phyloP scores from a whole-genome alignment of 2,329 filamentous ascomycete genomes.

The Apiospora phragmitis region DNA sequence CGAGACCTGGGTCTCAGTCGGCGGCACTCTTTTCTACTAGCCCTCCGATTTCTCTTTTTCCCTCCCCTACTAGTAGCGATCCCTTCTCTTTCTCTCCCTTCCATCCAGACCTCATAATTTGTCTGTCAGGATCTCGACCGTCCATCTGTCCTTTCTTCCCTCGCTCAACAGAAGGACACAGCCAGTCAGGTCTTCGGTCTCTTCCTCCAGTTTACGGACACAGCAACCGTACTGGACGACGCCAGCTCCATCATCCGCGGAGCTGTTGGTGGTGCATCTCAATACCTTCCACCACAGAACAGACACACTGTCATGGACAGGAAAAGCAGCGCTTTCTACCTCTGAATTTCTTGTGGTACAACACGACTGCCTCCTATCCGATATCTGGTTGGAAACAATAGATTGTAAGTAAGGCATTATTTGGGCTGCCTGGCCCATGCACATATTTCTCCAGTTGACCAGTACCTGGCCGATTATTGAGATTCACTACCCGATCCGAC shows the following conservation, averaged over 20 bases:
- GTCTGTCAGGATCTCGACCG: background rate
- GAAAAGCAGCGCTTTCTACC: background rate
- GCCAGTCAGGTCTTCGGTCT: background rate
- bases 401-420: background rate
- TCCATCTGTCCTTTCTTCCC: background rate
- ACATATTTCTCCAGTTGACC: background rate
- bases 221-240: background rate
- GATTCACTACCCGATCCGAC: background rate
- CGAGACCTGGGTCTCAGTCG: conserved; percentile 4
- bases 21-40: conserved; percentile 4
- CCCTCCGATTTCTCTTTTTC: conserved; percentile 1
- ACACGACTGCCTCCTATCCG: background rate
- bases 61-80: background rate
- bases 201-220: background rate
- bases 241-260: background rate
- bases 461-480: background rate
- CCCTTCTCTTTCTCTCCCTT: background rate
- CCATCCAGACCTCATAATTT: background rate
- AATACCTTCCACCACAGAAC: background rate
- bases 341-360: background rate
- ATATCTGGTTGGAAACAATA: background rate
- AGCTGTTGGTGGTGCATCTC: background rate
- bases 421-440: background rate
- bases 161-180: background rate
- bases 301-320: conserved; percentile 4